Base-by-base conservation (phyloP, 169 alveolate species). In the Eimeria necatrix region DNA sequence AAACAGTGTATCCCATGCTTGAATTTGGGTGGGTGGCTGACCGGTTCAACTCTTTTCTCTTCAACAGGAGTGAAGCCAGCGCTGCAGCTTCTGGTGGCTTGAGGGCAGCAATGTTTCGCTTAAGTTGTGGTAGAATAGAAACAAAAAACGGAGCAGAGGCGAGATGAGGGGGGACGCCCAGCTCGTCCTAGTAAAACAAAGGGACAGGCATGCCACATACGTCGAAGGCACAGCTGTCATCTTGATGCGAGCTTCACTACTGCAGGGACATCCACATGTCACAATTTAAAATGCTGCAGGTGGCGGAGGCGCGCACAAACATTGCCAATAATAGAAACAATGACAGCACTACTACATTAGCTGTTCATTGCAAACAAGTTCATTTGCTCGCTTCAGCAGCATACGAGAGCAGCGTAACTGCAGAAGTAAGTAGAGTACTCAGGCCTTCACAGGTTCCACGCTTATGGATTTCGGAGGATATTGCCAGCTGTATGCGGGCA, bases 31-130 rank as follows among this genome's bases (percentile, higher is more conserved):
- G 6, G 41, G 48, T 32, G 22, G 22, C 91, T 68, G 41, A 84
- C 91, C 76, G 64, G 60, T 84, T 78, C 76, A 84, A 59, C 48
- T 84, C 91, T 48, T 52, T 52, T 49, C 91, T 84, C 78, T 59
- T 84, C 91, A 84, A 32, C 26, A 84, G 76, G 49, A 84, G 12
- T 22, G 80, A 4, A 10, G 91, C 91, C 26, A 84, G 49, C 46
- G 78, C 91, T 26, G 91, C 91, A 4, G 76, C 91, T 59, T 84
- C 91, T 16, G 78, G 59, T 1, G 91, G 91, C 76, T 53, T 84
- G 12, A 84, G 78, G 6, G 76, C 53, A 56, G 91, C 26, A 16
- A 56, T n/a, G 56, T 84, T 84, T 84, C 91, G 91, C 59, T 84
- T 84, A 4, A 84, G 73, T 41, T 84, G 91, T 56, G 91, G 91